A percentile compares a stretch with the other conserved stretches of the same genome.
phyloP scores from a whole-genome alignment of 2,329 filamentous ascomycete genomes.

The Hyphodiscus sp. region DNA sequence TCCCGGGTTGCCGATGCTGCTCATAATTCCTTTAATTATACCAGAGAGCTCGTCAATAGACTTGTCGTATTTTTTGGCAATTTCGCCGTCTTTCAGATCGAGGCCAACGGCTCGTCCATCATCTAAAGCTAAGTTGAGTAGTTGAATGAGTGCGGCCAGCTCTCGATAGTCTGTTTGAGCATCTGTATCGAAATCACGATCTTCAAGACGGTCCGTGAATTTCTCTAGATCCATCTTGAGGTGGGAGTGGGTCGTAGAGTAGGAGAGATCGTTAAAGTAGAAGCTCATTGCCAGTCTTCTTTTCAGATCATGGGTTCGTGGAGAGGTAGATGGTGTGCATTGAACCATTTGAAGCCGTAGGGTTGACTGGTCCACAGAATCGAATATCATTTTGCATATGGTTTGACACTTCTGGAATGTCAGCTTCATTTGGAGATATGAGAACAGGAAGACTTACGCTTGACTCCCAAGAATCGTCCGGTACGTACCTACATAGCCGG shows the following conservation, averaged over 20 bases:
- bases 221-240: conserved; percentile 32
- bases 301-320: conserved; percentile 52
- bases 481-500: conserved; percentile 38
- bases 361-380: conserved; percentile 39
- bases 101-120: conserved; percentile 40
- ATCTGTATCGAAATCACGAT: conserved; percentile 45
- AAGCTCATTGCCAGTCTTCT: conserved; percentile 60
- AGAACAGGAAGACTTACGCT: conserved; percentile 29
- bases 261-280: conserved; percentile 46
- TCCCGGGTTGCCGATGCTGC: conserved; percentile 66
- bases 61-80: conserved; percentile 56
- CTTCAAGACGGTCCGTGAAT: conserved; percentile 40
- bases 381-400: conserved; percentile 41
- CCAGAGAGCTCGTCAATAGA: conserved; percentile 61
- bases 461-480: conserved; percentile 30
- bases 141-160: conserved; percentile 56
- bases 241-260: conserved; percentile 37
- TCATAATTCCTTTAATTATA: conserved; percentile 50
- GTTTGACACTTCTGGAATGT: conserved; percentile 39
- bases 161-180: conserved; percentile 60
- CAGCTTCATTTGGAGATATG: conserved; percentile 1
- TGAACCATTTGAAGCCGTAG: conserved; percentile 53
- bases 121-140: conserved; percentile 72
- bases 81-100: conserved; percentile 28
- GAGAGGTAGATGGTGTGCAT: conserved; percentile 48